Evolutionary conservation across 2,329 filamentous ascomycete genomes (phyloP), one percentile per base, ranked within the genome.

Genomic region (Pseudogymnoascus sp.): DNA sequence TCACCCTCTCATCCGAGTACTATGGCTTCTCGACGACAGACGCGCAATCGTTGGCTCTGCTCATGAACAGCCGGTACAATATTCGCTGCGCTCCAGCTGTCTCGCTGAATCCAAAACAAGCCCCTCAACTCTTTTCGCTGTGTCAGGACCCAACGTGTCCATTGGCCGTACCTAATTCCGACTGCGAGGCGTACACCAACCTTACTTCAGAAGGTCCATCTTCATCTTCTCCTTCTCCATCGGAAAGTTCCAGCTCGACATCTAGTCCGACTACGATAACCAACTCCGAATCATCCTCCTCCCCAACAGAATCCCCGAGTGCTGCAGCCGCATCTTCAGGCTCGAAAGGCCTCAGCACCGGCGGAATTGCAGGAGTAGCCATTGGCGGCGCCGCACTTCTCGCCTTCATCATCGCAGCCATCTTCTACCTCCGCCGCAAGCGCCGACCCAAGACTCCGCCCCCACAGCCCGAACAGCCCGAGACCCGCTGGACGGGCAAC

Each of bases 41-140:
- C 60, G 67, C 66, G 1, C 14, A 65, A 12, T 69, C 68, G 4
- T 63, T 73, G 1, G 61, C 60, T 18, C 66, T 49, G 6, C 46
- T 36, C 7, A 68, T 74, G 68, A 73, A 74, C 43, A 62, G 61
- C 9, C 63, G 66, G 46, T 74, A 72, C 66, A 74, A 74, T 53
- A 66, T 68, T 9, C 68, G 67, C 5, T 74, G 72, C 42, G 66
- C 70, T 9, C 68, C 71, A 3, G 62, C 69, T 1, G 59, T 66
- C 31, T 63, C 38, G 7, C 18, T 62, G 6, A 37, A 46, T n/a
- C 16, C 59, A 11, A 65, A 68, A 1, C 62, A 64, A 37, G 1
- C 43, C 25, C 5, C 23, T 16, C 67, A 70, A 61, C 66, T 74
- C 3, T 67, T 65, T 28, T 70, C 68, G 23, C 66, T 74, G n/a